Evolutionary conservation across 164 flowering plant species (phyloP).

Genomic region (Santalum album): DNA sequence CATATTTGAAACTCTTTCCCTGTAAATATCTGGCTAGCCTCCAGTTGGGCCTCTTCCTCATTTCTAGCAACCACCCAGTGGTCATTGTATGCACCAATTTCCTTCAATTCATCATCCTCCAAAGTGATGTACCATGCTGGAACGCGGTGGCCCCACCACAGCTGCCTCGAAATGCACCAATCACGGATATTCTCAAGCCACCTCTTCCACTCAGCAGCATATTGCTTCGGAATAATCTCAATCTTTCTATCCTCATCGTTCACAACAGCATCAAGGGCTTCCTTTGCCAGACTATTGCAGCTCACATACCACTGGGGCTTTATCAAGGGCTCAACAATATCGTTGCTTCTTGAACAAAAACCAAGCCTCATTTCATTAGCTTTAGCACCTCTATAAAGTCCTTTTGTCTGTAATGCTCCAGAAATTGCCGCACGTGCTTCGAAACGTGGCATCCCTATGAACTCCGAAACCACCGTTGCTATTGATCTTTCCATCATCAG

Average conservation of each 20-base stretch:
- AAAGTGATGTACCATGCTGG: slow-evolving; percentile 93
- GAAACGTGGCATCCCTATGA: slow-evolving; percentile 87
- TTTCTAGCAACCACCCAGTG: slow-evolving; percentile 91
- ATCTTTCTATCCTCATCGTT: slow-evolving; percentile 49
- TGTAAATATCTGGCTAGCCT: slow-evolving; percentile 41
- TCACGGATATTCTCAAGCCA: slow-evolving; percentile 96
- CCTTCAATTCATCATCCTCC: slow-evolving; percentile 69
- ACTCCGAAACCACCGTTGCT: slow-evolving; percentile 73
- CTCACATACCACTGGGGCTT: slow-evolving; percentile 95
- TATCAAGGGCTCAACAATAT: slow-evolving; percentile 90
- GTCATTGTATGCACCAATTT: slow-evolving; percentile 64
- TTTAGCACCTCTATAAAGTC: slow-evolving; percentile 62
- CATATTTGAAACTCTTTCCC: slow-evolving; percentile 62
- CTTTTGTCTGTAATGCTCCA: slow-evolving; percentile 68
- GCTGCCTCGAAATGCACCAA: slow-evolving; percentile 98
- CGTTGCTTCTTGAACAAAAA: slow-evolving; percentile 84
- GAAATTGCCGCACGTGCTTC: slow-evolving; percentile 72
- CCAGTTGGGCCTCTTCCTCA: slow-evolving; percentile 57
- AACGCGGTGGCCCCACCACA: slow-evolving; percentile 99
- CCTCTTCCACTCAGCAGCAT: slow-evolving; percentile 94
- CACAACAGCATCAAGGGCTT: slow-evolving; percentile 78
- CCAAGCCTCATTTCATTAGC: slow-evolving; percentile 95
- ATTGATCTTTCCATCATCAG: slow-evolving; percentile 94
- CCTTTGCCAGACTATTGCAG: slow-evolving; percentile 60
- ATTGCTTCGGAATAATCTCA: slow-evolving; percentile 81